Conservation (phyloP, 208 protist genomes). For the Trypanosoma theileri region DNA sequence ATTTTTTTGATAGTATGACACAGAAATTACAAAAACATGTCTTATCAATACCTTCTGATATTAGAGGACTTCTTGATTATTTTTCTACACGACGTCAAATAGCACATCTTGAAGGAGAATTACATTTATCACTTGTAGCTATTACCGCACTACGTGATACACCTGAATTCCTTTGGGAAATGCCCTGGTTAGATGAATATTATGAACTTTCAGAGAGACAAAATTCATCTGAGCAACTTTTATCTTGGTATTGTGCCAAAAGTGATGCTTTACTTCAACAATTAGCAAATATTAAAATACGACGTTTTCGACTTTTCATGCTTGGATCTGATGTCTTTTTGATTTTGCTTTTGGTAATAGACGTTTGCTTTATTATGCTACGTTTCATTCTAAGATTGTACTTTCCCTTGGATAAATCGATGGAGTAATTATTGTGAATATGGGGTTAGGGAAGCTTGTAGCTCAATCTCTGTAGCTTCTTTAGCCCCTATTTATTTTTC, state of each 20-base stretch:
- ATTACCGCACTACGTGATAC: constrained; percentile 55
- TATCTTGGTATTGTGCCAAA: constrained; percentile 60
- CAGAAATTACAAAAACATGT: constrained; percentile 57
- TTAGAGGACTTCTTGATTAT: constrained; percentile 62
- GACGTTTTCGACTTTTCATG: constrained; percentile 71
- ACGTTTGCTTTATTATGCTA: constrained; percentile 60
- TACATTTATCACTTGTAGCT: constrained; percentile 54
- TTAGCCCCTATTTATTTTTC: too few species aligned
- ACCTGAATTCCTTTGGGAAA: constrained; percentile 74
- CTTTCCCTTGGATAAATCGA: constrained; percentile 32
- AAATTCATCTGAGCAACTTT: constrained; percentile 48
- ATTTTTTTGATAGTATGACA: constrained; percentile 71
- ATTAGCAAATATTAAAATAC: constrained; percentile 55
- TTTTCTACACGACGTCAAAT: constrained; percentile 59
- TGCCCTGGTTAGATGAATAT: constrained; percentile 64
- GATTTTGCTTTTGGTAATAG: constrained; percentile 63
- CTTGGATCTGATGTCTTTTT: constrained; percentile 73
- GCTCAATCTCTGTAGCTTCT: too few species aligned
- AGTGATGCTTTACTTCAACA: constrained; percentile 70
- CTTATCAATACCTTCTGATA: constrained; percentile 48
- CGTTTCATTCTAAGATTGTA: constrained; percentile 57
- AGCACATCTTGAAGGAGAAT: constrained; percentile 49
- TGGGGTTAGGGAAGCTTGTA: neutral
- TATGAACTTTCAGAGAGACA: constrained; percentile 60
- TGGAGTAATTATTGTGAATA: neutral